Evolutionary conservation across 2,329 filamentous ascomycete species (phyloP).

Genomic region (Aspergillus sergii): DNA sequence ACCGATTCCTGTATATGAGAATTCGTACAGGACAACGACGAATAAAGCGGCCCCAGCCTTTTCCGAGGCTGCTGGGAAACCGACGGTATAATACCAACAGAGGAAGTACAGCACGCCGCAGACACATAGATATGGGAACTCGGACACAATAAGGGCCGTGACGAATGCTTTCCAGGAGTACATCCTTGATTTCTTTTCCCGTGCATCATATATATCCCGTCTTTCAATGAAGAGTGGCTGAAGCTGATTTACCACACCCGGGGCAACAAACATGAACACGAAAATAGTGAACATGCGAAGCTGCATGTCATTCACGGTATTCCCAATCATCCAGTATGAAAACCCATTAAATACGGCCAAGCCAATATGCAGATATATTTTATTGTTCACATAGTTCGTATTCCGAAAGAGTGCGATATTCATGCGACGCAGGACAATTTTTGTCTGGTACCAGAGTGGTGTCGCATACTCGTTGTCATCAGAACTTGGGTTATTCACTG

Average conservation of each 20-base stretch:
- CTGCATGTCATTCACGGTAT: constrained; percentile 67
- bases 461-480: constrained; percentile 62
- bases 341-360: constrained; percentile 54
- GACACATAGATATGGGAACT: constrained; percentile 70
- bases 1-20: constrained; percentile 71
- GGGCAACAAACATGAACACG: constrained; percentile 59
- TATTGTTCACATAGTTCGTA: constrained; percentile 67
- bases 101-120: constrained; percentile 68
- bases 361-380: constrained; percentile 59
- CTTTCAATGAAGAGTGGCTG: constrained; percentile 71
- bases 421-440: constrained; percentile 66
- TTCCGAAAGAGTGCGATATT: constrained; percentile 69
- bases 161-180: constrained; percentile 76
- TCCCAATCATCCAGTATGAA: constrained; percentile 69
- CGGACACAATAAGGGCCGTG: constrained; percentile 67
- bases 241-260: constrained; percentile 50
- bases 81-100: constrained; percentile 73
- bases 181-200: constrained; percentile 71
- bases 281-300: constrained; percentile 72
- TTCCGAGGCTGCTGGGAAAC: constrained; percentile 44
- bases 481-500: constrained; percentile 23
- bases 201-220: constrained; percentile 65
- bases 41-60: constrained; percentile 58
- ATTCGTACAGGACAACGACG: constrained; percentile 72
- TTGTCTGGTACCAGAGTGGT: constrained; percentile 64